phyloP scores from a whole-genome alignment of 1,284 basidiomycete species.

The Cronartium ribicola region DNA sequence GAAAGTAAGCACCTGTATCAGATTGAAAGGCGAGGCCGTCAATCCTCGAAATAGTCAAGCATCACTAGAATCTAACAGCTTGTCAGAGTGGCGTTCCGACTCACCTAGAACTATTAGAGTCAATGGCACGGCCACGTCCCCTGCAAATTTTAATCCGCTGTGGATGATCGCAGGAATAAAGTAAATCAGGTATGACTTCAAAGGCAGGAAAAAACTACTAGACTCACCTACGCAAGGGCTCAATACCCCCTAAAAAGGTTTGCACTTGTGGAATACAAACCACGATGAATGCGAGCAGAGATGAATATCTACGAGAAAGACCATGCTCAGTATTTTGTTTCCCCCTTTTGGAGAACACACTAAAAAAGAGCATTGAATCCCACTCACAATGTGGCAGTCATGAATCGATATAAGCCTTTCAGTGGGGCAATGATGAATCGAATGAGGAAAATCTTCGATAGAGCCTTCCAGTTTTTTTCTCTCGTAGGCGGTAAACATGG shows the following conservation, averaged over 20 bases:
- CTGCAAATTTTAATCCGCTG: conserved; percentile 53
- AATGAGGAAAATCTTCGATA: conserved; percentile 20
- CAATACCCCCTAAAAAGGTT: conserved; percentile 48
- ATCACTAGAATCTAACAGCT: background rate
- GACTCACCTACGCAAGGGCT: conserved; percentile 51
- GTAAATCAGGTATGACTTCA: too few species aligned
- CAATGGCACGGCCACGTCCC: conserved; percentile 53
- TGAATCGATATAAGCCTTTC: conserved; percentile 45
- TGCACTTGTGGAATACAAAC: conserved; percentile 54
- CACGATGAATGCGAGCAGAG: conserved; percentile 52
- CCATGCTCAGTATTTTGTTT: background rate
- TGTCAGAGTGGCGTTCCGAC: conserved; percentile 42
- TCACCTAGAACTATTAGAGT: conserved; percentile 54
- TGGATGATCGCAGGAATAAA: too few species aligned
- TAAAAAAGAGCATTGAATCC: background rate
- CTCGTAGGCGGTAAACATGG: too few species aligned
- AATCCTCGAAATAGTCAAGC: conserved; percentile 3
- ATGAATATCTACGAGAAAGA: conserved; percentile 50
- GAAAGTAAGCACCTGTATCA: conserved; percentile 31
- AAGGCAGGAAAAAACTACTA: background rate
- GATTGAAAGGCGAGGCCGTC: background rate
- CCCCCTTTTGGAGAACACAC: background rate
- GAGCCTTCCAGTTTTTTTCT: too few species aligned
- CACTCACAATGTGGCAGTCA: conserved; percentile 45
- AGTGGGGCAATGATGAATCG: conserved; percentile 40